phyloP scores from a whole-genome alignment of 257 asterid genomes.

The Solanum raphanifolium region DNA sequence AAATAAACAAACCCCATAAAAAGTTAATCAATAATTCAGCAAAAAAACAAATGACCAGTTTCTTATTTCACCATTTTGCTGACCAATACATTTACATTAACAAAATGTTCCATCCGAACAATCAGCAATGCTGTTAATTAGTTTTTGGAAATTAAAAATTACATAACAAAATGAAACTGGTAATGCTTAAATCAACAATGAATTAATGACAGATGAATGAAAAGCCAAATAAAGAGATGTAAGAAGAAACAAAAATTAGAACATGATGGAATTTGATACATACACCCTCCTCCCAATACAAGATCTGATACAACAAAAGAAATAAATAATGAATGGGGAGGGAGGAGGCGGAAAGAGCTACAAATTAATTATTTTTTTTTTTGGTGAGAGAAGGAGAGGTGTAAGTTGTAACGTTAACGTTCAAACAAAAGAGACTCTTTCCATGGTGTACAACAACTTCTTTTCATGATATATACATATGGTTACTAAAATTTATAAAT shows the following conservation, averaged over 20 bases:
- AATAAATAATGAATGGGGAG: neutral
- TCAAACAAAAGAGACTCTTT: no score
- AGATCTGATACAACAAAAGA: neutral
- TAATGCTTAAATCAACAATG: neutral
- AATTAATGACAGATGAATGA: neutral
- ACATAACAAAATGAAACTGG: neutral
- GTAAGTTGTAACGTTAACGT: no score
- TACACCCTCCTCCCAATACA: neutral
- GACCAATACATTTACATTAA: neutral
- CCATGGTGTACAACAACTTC: no score
- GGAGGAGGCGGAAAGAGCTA: neutral
- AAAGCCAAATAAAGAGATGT: neutral
- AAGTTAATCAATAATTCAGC: neutral
- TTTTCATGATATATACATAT: neutral
- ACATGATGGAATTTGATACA: neutral
- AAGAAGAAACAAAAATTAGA: neutral
- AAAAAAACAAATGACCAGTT: neutral
- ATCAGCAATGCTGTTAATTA: neutral
- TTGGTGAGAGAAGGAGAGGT: no score
- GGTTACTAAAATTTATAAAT: no score
- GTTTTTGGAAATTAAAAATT: neutral
- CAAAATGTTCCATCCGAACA: neutral
- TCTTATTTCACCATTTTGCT: neutral
- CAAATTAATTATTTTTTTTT: no score
- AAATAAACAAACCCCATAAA: neutral